phyloP scores from a whole-genome alignment of 1,284 basidiomycete genomes.

The Sanghuangporus baumii region DNA sequence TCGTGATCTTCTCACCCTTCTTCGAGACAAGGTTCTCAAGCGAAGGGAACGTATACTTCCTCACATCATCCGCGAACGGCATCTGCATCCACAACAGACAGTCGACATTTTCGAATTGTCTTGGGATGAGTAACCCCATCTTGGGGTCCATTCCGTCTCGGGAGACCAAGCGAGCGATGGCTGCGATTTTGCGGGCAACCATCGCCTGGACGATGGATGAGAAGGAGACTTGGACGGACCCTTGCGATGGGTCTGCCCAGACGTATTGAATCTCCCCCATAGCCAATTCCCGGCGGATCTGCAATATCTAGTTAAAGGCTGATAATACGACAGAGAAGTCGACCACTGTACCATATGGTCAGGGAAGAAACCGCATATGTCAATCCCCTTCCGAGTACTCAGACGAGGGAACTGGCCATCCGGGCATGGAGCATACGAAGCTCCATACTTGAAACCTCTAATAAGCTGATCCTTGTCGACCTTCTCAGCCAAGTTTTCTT shows the following conservation, averaged over 20 bases:
- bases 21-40: slow-evolving; percentile 72
- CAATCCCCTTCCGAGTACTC: slow-evolving; percentile 75
- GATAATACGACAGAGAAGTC: neutral
- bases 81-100: slow-evolving; percentile 82
- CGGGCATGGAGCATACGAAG: slow-evolving; percentile 81
- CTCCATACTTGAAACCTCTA: slow-evolving; percentile 89
- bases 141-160: slow-evolving; percentile 75
- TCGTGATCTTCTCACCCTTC: slow-evolving; percentile 66
- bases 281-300: slow-evolving; percentile 77
- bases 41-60: slow-evolving; percentile 83
- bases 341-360: slow-evolving; percentile 43
- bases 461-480: slow-evolving; percentile 73
- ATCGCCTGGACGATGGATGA: slow-evolving; percentile 86
- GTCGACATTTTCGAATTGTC: slow-evolving; percentile 62
- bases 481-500: slow-evolving; percentile 34
- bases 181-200: slow-evolving; percentile 57
- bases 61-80: slow-evolving; percentile 92
- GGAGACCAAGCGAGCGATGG: slow-evolving; percentile 78
- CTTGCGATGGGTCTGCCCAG: slow-evolving; percentile 67
- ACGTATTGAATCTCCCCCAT: slow-evolving; percentile 89
- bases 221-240: slow-evolving; percentile 76
- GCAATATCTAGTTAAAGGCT: slow-evolving; percentile 6
- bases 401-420: slow-evolving; percentile 73
- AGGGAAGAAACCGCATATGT: slow-evolving; percentile 83
- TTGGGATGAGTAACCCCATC: slow-evolving; percentile 73